A percentile compares a stretch with the other conserved stretches of the same genome.
These are phyloP conservation scores for Ilyonectria robusta DNA, from an alignment of 2,329 filamentous ascomycete species.

Conservation along the genomic window DNA sequence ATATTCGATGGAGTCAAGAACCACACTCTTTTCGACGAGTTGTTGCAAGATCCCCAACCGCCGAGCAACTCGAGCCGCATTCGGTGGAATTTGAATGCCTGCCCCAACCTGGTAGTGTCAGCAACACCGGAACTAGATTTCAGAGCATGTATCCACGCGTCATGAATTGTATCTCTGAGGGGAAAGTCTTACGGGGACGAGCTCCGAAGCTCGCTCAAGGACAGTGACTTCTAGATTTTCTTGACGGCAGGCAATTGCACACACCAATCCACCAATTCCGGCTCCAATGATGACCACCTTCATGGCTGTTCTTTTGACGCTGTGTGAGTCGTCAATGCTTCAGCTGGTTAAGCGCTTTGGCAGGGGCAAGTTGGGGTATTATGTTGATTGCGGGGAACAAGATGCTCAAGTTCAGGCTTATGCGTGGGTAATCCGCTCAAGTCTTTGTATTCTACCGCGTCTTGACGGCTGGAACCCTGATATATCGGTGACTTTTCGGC, in stretches of 20 bases:
- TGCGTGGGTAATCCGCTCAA: no score
- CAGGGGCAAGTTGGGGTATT: no score
- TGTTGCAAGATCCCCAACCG: background rate
- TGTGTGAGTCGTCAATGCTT: no score
- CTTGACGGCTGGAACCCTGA: no score
- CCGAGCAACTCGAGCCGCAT: conserved; percentile 10
- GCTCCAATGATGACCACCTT: conserved; percentile 15
- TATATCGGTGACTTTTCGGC: no score
- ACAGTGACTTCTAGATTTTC: conserved; percentile 1
- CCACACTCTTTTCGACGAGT: background rate
- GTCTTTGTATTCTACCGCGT: no score
- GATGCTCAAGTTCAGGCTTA: no score
- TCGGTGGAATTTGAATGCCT: conserved; percentile 12
- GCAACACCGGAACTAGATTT: background rate
- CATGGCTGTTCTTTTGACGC: background rate
- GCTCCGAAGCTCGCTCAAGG: conserved; percentile 3
- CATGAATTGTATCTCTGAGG: background rate
- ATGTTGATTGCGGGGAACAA: no score
- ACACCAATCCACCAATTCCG: conserved; percentile 7
- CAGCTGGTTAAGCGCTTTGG: no score
- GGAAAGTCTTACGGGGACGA: conserved; percentile 1
- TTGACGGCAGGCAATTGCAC: conserved; percentile 7
- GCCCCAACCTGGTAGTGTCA: conserved; percentile 1
- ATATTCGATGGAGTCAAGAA: conserved; percentile 9
- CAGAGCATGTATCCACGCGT: background rate